Conservation (phyloP, 768 basidiomycete species). For the Mycena floridula region DNA sequence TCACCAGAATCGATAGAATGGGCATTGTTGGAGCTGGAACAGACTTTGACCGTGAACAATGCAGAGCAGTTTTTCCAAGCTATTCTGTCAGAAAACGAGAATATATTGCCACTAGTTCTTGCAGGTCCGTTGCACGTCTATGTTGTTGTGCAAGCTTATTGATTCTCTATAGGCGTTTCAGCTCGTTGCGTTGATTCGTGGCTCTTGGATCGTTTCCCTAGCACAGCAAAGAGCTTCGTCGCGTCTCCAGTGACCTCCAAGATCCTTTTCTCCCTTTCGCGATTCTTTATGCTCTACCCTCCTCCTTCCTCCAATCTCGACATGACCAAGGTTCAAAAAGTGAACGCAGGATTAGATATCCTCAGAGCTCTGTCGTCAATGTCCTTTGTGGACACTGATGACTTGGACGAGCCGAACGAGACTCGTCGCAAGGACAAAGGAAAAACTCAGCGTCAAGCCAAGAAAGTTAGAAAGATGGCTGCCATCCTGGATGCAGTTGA, state of each 20-base stretch:
- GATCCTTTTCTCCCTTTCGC: background rate
- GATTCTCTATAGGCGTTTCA: background rate
- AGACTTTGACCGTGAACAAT: too few species aligned
- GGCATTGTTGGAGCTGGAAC: too few species aligned
- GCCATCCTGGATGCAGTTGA: slow-evolving; percentile 15
- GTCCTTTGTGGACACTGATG: too few species aligned
- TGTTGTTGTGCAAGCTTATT: background rate
- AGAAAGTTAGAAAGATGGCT: slow-evolving; percentile 11
- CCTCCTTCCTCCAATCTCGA: background rate
- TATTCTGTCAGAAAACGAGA: background rate
- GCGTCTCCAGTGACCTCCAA: background rate
- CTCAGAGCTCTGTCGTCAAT: too few species aligned
- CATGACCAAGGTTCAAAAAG: too few species aligned
- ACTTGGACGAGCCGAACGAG: too few species aligned
- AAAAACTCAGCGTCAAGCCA: slow-evolving; percentile 22
- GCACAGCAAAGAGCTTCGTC: too few species aligned
- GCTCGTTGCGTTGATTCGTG: background rate
- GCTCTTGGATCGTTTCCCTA: background rate
- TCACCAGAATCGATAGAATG: too few species aligned
- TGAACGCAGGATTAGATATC: too few species aligned
- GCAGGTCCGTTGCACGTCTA: background rate
- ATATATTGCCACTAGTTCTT: background rate
- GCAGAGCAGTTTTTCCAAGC: too few species aligned
- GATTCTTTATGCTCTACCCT: background rate
- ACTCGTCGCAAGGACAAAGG: too few species aligned